Conservation (phyloP, 1,139 yeast genomes). For the Groenewaldozyma auringiensis region DNA sequence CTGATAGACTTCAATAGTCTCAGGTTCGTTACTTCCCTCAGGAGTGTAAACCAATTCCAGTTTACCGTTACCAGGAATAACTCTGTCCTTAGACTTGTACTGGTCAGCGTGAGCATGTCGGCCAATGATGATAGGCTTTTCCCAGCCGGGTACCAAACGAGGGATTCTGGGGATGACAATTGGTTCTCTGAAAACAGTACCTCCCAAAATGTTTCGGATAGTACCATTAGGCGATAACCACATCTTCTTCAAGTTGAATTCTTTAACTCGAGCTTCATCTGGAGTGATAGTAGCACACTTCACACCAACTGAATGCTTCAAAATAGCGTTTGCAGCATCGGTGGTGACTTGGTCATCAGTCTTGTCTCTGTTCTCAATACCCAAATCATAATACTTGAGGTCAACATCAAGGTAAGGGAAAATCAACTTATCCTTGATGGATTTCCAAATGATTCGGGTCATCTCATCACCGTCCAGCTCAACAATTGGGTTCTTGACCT, state of each 20-base stretch:
- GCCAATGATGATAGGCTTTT: slow-evolving; percentile 89
- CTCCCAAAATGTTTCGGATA: slow-evolving; percentile 87
- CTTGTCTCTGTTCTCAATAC: slow-evolving; percentile 75
- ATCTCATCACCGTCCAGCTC: slow-evolving; percentile 97
- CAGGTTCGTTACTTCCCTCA: slow-evolving; percentile 49
- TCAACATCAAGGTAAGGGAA: slow-evolving; percentile 80
- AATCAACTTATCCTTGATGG: slow-evolving; percentile 69
- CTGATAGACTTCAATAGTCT: slow-evolving; percentile 58
- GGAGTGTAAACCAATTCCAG: slow-evolving; percentile 76
- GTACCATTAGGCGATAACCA: slow-evolving; percentile 98
- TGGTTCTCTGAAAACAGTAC: slow-evolving; percentile 95
- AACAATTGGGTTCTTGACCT: slow-evolving; percentile 81
- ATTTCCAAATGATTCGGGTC: slow-evolving; percentile 89
- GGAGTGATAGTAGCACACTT: slow-evolving; percentile 99
- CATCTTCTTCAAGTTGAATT: slow-evolving; percentile 85
- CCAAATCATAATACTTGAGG: slow-evolving; percentile 84
- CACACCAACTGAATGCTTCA: slow-evolving; percentile 83
- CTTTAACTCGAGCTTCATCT: slow-evolving; percentile 89
- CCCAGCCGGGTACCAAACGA: slow-evolving; percentile 87
- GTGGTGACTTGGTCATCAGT: slow-evolving; percentile 83
- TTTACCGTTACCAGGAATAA: slow-evolving; percentile 71
- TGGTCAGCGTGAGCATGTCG: slow-evolving; percentile 98
- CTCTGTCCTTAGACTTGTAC: slow-evolving; percentile 84
- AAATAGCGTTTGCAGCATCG: slow-evolving; percentile 87
- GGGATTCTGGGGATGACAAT: slow-evolving; percentile 87